A percentile compares a stretch with the other conserved stretches of the same genome.
phyloP scores from a whole-genome alignment of 2,329 filamentous ascomycete genomes.

The Beauveria caledonica region DNA sequence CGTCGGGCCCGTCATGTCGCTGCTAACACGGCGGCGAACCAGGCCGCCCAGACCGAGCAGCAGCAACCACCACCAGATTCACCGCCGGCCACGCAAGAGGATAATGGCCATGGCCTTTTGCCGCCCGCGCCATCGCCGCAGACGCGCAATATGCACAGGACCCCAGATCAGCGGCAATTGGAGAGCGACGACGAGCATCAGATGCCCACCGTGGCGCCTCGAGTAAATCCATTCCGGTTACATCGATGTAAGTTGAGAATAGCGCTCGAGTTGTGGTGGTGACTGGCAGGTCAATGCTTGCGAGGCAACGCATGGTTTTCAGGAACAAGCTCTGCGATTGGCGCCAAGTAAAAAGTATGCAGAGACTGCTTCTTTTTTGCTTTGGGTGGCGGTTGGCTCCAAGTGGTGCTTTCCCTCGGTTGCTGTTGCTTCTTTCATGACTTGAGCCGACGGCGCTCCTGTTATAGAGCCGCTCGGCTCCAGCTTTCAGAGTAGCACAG shows the following conservation, averaged over 20 bases:
- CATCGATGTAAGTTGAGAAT: slow-evolving; percentile 26
- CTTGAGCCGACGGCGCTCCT: neutral
- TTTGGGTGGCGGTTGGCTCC: neutral
- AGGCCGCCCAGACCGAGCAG: slow-evolving; percentile 10
- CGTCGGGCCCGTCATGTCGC: slow-evolving; percentile 24
- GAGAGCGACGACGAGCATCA: slow-evolving; percentile 15
- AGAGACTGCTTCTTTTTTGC: no score
- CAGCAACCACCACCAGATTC: slow-evolving; percentile 11
- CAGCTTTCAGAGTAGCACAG: neutral
- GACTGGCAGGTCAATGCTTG: no score
- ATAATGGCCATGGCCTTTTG: neutral
- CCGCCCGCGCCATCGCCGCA: slow-evolving; percentile 1
- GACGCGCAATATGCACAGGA: slow-evolving; percentile 16
- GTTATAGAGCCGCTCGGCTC: neutral
- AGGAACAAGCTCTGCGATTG: neutral
- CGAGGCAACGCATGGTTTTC: no score
- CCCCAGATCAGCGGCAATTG: slow-evolving; percentile 19
- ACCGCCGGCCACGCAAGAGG: neutral
- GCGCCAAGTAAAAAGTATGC: no score
- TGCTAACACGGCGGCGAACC: slow-evolving; percentile 16
- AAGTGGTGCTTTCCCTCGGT: neutral
- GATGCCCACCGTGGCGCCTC: slow-evolving; percentile 19
- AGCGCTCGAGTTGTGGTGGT: neutral
- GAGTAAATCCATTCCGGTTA: slow-evolving; percentile 29
- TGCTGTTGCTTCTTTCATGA: neutral